phyloP scores from a whole-genome alignment of 345 rosid genomes.

The Populus euphratica region DNA sequence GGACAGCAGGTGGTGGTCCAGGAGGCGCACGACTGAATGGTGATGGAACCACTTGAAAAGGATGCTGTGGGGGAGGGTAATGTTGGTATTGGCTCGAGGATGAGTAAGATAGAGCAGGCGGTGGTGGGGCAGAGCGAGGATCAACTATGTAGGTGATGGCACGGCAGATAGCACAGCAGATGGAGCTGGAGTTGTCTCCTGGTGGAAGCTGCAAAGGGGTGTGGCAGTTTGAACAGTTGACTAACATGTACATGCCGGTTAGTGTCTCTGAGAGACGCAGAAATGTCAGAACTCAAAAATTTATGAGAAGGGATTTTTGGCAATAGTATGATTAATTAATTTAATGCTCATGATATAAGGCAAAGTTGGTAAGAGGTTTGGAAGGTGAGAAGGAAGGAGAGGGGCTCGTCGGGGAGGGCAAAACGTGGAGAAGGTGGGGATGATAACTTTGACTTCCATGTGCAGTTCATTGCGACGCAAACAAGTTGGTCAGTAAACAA shows the following conservation, averaged over 20 bases:
- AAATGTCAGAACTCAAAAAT: no score
- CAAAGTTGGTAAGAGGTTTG: no score
- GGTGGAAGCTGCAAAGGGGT: conserved; percentile 64
- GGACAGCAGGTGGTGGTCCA: conserved; percentile 44
- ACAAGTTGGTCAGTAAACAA: no score
- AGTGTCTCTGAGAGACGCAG: no score
- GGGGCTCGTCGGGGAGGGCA: no score
- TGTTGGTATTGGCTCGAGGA: conserved; percentile 13
- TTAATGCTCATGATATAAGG: no score
- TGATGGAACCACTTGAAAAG: conserved; percentile 24
- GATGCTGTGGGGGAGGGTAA: conserved; percentile 12
- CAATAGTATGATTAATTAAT: no score
- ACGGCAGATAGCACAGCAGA: conserved; percentile 73
- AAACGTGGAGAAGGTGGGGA: no score
- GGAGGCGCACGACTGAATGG: conserved; percentile 50
- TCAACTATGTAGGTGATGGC: conserved; percentile 46
- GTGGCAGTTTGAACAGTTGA: conserved; percentile 70
- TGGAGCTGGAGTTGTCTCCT: conserved; percentile 52
- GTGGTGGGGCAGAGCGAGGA: conserved; percentile 23
- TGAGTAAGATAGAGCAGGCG: not conserved
- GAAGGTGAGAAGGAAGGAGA: no score
- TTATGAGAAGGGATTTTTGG: no score
- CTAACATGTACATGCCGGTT: conserved; percentile 40
- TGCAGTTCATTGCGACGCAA: no score
- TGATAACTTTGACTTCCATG: no score